These are phyloP conservation scores for Cicer cuneatum DNA, from an alignment of 306 rosid species.

Conservation along the genomic window DNA sequence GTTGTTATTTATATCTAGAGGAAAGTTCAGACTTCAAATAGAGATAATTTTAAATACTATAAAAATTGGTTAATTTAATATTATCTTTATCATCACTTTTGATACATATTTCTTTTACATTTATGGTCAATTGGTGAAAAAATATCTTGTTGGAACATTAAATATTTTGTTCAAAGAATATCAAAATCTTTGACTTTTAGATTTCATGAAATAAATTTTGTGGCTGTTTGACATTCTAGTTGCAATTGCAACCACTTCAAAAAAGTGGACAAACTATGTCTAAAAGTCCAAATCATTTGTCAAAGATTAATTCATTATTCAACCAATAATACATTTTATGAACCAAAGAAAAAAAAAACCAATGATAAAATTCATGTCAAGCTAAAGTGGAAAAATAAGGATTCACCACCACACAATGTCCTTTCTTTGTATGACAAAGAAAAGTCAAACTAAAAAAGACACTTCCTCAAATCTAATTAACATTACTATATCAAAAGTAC, in stretches of 20 bases:
- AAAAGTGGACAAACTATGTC: neutral
- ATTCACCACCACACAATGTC: neutral
- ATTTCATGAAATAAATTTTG: conserved; percentile 31
- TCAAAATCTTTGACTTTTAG: conserved; percentile 36
- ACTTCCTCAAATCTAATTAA: conserved; percentile 21
- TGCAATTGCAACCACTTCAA: conserved; percentile 37
- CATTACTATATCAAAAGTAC: conserved; percentile 28
- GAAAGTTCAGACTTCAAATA: no score
- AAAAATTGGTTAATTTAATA: no score
- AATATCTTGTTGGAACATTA: neutral
- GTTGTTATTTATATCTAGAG: no score
- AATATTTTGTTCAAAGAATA: neutral
- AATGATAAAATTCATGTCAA: neutral
- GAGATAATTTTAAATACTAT: no score
- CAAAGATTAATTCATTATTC: neutral
- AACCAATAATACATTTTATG: neutral
- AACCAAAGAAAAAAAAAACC: neutral
- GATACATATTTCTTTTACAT: neutral
- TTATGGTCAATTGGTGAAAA: neutral
- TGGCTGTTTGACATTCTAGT: conserved; percentile 16
- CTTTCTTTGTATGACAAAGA: no score
- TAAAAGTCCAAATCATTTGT: neutral
- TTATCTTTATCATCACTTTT: neutral
- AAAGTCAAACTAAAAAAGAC: neutral
- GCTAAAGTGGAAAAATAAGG: neutral